A percentile compares a stretch with the other conserved stretches of the same genome.
Conservation (phyloP, 2,329 filamentous ascomycete species). For the Pyrenophora seminiperda region DNA sequence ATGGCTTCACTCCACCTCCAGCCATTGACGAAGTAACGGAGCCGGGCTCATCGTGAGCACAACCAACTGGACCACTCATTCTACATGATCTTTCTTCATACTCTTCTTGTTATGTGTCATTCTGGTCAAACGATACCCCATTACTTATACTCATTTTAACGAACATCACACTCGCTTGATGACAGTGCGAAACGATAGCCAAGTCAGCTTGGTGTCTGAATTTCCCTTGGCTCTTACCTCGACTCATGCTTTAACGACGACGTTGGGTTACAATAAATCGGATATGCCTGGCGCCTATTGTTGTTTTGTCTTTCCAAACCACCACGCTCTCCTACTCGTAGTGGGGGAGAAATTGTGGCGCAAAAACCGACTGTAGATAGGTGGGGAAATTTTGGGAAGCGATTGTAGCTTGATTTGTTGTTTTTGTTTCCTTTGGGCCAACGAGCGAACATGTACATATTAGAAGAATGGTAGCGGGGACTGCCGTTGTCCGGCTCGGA, state of each 20-base stretch:
- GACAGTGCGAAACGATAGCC: neutral
- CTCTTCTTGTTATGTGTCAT: conserved; percentile 9
- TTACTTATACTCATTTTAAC: conserved; percentile 13
- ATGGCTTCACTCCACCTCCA: conserved; percentile 49
- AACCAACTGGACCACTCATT: neutral
- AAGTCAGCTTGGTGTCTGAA: conserved; percentile 7
- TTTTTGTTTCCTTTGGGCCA: neutral
- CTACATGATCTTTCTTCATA: conserved; percentile 2
- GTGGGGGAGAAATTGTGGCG: too few relatives aligned
- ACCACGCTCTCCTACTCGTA: too few relatives aligned
- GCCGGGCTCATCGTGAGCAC: conserved; percentile 30
- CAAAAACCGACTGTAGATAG: too few relatives aligned
- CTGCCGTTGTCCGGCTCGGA: neutral
- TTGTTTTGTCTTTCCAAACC: too few relatives aligned
- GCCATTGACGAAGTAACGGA: conserved; percentile 54
- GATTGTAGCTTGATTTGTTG: neutral
- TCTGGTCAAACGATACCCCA: conserved; percentile 24
- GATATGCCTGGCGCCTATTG: neutral
- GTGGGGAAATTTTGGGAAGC: too few relatives aligned
- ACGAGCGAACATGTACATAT: neutral
- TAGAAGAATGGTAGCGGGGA: neutral
- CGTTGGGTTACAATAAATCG: neutral
- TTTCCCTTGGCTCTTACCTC: neutral
- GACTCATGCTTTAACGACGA: conserved; percentile 4
- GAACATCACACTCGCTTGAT: conserved; percentile 10